A percentile compares a stretch with the other conserved stretches of the same genome.
phyloP scores from a whole-genome alignment of 305 asterid genomes.

The Nicotiana rustica region DNA sequence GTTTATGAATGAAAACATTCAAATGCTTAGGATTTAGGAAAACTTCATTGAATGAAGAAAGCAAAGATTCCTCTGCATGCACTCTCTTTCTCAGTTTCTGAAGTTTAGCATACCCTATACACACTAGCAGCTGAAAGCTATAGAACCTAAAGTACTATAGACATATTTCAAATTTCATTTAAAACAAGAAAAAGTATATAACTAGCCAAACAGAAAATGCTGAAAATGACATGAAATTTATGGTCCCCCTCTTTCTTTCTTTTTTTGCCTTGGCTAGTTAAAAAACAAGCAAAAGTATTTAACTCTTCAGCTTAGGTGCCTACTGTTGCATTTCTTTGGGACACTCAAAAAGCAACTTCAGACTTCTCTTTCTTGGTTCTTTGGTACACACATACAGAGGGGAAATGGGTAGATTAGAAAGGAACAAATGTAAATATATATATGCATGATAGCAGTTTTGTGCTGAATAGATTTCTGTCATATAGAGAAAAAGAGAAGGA shows the following conservation, averaged over 20 bases:
- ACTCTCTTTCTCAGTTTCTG: constrained; percentile 40
- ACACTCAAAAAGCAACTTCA: constrained; percentile 63
- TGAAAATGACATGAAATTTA: constrained; percentile 50
- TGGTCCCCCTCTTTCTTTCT: constrained; percentile 50
- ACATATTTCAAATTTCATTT: constrained; percentile 46
- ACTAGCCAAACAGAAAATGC: constrained; percentile 51
- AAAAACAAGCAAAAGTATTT: constrained; percentile 57
- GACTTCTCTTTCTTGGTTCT: constrained; percentile 44
- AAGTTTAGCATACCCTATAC: constrained; percentile 49
- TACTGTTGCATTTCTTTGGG: constrained; percentile 66
- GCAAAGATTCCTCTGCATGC: constrained; percentile 65
- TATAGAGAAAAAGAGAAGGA: constrained; percentile 43
- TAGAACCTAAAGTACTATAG: constrained; percentile 53
- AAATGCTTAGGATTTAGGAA: not conserved
- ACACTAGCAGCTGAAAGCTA: constrained; percentile 69
- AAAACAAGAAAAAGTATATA: constrained; percentile 42
- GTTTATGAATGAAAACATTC: constrained; percentile 26
- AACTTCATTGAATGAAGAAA: constrained; percentile 45
- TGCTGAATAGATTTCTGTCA: constrained; percentile 56
- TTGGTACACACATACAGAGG: constrained; percentile 28
- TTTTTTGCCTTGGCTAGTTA: constrained; percentile 50
- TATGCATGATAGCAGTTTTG: constrained; percentile 41
- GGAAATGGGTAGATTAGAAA: constrained; percentile 32
- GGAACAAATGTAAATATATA: constrained; percentile 32
- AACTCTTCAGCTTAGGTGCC: constrained; percentile 58